Evolutionary conservation across 2,329 filamentous ascomycete genomes (phyloP).

Genomic region (Fusarium pseudocircinatum): DNA sequence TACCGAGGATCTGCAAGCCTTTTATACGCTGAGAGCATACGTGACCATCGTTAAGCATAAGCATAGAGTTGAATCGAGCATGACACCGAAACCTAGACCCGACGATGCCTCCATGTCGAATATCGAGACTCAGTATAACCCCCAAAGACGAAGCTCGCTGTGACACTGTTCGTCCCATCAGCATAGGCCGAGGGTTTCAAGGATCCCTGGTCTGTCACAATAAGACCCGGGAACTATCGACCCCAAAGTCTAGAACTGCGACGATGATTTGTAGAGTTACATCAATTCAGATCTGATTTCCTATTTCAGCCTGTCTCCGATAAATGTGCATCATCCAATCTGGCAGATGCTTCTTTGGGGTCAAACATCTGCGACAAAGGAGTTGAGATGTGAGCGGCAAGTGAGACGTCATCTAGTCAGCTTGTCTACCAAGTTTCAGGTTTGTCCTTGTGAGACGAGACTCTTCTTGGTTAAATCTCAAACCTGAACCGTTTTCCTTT

Average conservation of each 20-base stretch:
- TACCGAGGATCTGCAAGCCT: background rate
- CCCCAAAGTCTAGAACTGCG: background rate
- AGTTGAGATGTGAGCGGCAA: constrained; percentile 30
- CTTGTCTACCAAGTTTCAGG: constrained; percentile 15
- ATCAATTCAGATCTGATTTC: background rate
- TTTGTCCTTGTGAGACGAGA: background rate
- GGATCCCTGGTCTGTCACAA: constrained; percentile 21
- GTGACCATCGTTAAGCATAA: constrained; percentile 11
- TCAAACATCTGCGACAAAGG: constrained; percentile 23
- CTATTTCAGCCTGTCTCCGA: constrained; percentile 8
- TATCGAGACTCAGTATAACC: background rate
- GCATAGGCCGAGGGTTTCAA: constrained; percentile 25
- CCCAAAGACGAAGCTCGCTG: constrained; percentile 26
- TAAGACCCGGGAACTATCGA: background rate
- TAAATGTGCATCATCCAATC: background rate
- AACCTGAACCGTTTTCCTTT: background rate
- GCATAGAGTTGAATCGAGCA: constrained; percentile 2
- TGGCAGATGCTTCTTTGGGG: constrained; percentile 25
- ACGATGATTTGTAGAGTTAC: background rate
- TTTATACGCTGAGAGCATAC: constrained; percentile 23
- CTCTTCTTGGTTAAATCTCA: background rate
- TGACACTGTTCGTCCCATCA: constrained; percentile 28
- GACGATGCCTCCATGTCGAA: background rate
- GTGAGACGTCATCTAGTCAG: constrained; percentile 32
- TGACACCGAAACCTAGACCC: constrained; percentile 1